phyloP scores from a whole-genome alignment of 2,329 filamentous ascomycete species.

The Fusarium euwallaceae region DNA sequence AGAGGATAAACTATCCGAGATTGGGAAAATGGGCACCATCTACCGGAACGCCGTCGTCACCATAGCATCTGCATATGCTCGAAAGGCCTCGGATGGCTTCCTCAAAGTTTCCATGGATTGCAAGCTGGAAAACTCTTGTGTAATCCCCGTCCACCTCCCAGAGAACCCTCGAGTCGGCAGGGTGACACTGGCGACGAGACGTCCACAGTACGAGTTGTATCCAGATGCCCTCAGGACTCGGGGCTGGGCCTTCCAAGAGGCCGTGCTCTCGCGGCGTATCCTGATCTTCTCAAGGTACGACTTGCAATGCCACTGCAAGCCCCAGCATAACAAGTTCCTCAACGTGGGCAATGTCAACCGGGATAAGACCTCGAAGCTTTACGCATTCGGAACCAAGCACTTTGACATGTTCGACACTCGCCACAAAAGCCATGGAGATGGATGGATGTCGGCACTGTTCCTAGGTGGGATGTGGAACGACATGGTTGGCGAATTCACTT shows the following conservation, averaged over 20 bases:
- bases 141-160: not conserved
- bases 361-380: not conserved
- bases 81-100: slow-evolving; percentile 10
- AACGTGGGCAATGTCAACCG: not conserved
- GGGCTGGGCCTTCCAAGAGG: slow-evolving; percentile 4
- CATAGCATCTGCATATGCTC: not conserved
- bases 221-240: not conserved
- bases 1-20: not conserved
- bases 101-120: not conserved
- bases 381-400: not conserved
- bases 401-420: not conserved
- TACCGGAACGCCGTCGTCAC: slow-evolving; percentile 12
- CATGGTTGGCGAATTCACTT: slow-evolving; percentile 3
- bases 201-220: too few relatives aligned
- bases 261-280: not conserved
- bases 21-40: slow-evolving; percentile 8
- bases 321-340: not conserved
- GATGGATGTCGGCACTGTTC: not conserved
- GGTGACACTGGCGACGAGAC: not conserved
- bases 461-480: not conserved
- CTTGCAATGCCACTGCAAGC: not conserved
- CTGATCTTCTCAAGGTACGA: slow-evolving; percentile 3
- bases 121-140: not conserved
- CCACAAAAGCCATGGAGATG: not conserved
- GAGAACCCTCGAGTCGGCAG: not conserved